Percentiles rank a stretch among this genome's conserved stretches.
phyloP scores from a whole-genome alignment of 768 basidiomycete genomes.

The Rhizopogon roseolus region DNA sequence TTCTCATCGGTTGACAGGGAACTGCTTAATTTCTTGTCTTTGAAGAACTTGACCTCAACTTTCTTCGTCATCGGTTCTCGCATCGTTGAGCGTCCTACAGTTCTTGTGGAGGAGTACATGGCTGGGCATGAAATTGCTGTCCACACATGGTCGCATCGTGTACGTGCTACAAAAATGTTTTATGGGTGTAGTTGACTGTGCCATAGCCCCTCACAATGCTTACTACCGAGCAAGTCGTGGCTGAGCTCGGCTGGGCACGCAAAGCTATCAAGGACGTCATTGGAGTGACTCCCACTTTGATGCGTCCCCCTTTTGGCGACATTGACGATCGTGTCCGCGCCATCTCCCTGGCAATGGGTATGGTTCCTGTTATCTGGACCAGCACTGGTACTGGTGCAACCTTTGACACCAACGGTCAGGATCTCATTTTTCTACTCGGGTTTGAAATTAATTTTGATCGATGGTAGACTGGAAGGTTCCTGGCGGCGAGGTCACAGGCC shows the following conservation, averaged over 20 bases:
- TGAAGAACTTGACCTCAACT: constrained; percentile 66
- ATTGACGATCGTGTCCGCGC: constrained; percentile 93
- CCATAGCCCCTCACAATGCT: constrained; percentile 58
- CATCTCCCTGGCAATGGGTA: constrained; percentile 86
- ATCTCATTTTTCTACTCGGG: background rate
- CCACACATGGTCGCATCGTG: constrained; percentile 89
- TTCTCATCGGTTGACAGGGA: constrained; percentile 33
- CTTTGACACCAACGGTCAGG: constrained; percentile 72
- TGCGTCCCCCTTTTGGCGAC: constrained; percentile 83
- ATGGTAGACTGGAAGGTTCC: constrained; percentile 80
- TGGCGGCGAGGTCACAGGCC: constrained; percentile 64
- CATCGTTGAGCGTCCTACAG: constrained; percentile 68
- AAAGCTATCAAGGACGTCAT: constrained; percentile 74
- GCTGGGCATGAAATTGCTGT: constrained; percentile 75
- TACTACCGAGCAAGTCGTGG: constrained; percentile 82
- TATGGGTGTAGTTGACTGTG: constrained; percentile 19
- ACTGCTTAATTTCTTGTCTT: constrained; percentile 65
- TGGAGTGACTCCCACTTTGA: constrained; percentile 72
- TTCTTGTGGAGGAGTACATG: constrained; percentile 81
- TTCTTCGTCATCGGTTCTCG: constrained; percentile 92
- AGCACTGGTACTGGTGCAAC: constrained; percentile 43
- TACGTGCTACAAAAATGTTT: constrained; percentile 18
- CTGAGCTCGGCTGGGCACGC: constrained; percentile 90
- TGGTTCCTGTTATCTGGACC: constrained; percentile 91
- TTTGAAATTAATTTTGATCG: constrained; percentile 2